Percentiles rank a stretch among this genome's conserved stretches.
Conservation (phyloP, 2,329 filamentous ascomycete species). For the Zymoseptoria pseudotritici region DNA sequence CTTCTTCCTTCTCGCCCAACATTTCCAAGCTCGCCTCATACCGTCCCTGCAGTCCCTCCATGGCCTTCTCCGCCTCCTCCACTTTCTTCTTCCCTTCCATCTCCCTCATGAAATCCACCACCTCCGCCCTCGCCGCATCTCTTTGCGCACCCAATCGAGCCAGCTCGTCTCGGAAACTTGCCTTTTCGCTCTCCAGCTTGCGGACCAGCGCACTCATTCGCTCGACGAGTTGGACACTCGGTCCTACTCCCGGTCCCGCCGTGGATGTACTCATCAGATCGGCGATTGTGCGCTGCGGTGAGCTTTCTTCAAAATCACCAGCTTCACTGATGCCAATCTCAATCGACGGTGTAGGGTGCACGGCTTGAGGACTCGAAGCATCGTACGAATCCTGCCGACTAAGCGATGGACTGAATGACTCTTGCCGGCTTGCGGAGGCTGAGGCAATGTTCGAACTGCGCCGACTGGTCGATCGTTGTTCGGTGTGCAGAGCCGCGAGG, state of each 20-base stretch:
- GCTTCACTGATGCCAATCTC: conserved; percentile 42
- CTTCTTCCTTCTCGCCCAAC: conserved; percentile 93
- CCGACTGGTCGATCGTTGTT: conserved; percentile 28
- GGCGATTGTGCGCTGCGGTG: conserved; percentile 63
- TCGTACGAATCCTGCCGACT: neutral
- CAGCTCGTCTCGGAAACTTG: conserved; percentile 80
- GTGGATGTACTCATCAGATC: conserved; percentile 53
- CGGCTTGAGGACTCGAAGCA: neutral
- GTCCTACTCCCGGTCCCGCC: conserved; percentile 64
- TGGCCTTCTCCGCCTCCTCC: conserved; percentile 57
- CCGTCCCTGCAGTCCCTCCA: conserved; percentile 62
- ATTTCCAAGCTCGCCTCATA: conserved; percentile 91
- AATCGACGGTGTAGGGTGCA: conserved; percentile 39
- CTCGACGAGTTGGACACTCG: conserved; percentile 90
- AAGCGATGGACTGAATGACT: conserved; percentile 32
- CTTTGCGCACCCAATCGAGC: conserved; percentile 72
- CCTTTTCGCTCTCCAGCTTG: conserved; percentile 83
- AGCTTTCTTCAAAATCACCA: conserved; percentile 50
- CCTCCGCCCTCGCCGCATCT: conserved; percentile 84
- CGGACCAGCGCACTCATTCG: conserved; percentile 91
- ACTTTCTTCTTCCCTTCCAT: conserved; percentile 64
- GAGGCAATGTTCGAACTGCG: conserved; percentile 23
- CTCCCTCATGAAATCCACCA: conserved; percentile 85
- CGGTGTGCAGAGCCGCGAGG: conserved; percentile 16
- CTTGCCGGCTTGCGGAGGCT: conserved; percentile 35